Conservation (phyloP, 768 basidiomycete genomes). For the Saitozyma podzolica region DNA sequence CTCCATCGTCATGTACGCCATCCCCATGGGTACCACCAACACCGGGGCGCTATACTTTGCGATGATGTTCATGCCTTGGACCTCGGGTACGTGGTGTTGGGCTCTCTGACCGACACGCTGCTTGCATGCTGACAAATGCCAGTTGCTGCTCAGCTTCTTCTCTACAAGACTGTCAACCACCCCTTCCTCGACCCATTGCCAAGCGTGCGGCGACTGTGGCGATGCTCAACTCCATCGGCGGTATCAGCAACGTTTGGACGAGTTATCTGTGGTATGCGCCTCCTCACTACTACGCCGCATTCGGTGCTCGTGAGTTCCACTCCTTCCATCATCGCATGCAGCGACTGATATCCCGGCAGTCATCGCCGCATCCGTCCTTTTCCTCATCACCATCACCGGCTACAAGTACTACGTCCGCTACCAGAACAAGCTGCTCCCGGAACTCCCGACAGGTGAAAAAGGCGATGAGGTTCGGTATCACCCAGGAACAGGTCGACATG, state of each 20-base stretch:
- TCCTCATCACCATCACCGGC: slow-evolving; percentile 28
- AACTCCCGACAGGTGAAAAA: slow-evolving; percentile 12
- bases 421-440: slow-evolving; percentile 38
- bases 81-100: slow-evolving; percentile 18
- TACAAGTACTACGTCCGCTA: slow-evolving; percentile 38
- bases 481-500: slow-evolving; percentile 32
- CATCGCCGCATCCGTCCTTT: slow-evolving; percentile 10
- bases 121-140: background rate
- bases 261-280: slow-evolving; percentile 31
- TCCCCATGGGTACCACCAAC: slow-evolving; percentile 27
- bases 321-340: background rate
- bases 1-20: slow-evolving; percentile 33
- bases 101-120: background rate
- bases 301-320: slow-evolving; percentile 31
- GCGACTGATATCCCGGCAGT: too few relatives aligned
- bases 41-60: slow-evolving; percentile 23
- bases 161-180: slow-evolving; percentile 43
- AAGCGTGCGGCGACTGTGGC: slow-evolving; percentile 47
- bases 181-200: slow-evolving; percentile 40
- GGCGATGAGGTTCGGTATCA: slow-evolving; percentile 27
- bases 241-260: slow-evolving; percentile 38
- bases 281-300: slow-evolving; percentile 35
- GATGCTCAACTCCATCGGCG: slow-evolving; percentile 43
- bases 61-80: slow-evolving; percentile 36
- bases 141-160: slow-evolving; percentile 42